phyloP scores from a whole-genome alignment of 2,329 filamentous ascomycete species.

The Penicillium brevicompactum region DNA sequence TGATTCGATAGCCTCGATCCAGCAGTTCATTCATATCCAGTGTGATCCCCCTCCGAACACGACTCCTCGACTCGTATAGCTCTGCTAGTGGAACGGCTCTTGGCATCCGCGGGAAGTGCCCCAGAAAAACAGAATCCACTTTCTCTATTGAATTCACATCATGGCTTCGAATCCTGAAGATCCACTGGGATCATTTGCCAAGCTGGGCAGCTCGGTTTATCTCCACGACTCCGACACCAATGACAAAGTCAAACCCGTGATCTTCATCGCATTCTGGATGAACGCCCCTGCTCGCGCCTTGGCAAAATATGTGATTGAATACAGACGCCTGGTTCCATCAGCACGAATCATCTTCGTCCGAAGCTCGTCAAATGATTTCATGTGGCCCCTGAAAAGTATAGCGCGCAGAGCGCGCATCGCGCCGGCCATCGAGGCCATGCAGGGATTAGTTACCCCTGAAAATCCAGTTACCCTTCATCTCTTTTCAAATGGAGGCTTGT shows the following conservation, averaged over 20 bases:
- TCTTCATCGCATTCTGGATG: conserved; percentile 55
- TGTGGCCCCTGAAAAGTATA: conserved; percentile 25
- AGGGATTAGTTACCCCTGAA: conserved; percentile 22
- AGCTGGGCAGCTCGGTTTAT: conserved; percentile 43
- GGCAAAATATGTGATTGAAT: conserved; percentile 51
- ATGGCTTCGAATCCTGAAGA: conserved; percentile 14
- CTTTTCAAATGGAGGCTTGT: conserved; percentile 55
- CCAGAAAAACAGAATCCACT: not conserved
- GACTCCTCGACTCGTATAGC: not conserved
- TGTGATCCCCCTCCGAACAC: no score
- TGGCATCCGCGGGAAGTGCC: conserved; percentile 11
- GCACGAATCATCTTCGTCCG: conserved; percentile 48
- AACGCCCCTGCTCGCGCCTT: conserved; percentile 47
- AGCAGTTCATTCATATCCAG: no score
- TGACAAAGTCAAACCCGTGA: conserved; percentile 17
- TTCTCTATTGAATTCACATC: not conserved
- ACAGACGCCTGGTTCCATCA: conserved; percentile 46
- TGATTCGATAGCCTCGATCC: no score
- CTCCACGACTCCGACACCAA: conserved; percentile 35
- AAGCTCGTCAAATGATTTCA: conserved; percentile 38
- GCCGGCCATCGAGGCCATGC: conserved; percentile 41
- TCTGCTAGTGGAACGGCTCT: conserved; percentile 6
- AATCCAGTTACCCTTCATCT: conserved; percentile 46
- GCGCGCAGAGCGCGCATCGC: conserved; percentile 30
- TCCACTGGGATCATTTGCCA: conserved; percentile 33